phyloP scores from a whole-genome alignment of 179 eudicot genomes.

The Beta macrorhiza region DNA sequence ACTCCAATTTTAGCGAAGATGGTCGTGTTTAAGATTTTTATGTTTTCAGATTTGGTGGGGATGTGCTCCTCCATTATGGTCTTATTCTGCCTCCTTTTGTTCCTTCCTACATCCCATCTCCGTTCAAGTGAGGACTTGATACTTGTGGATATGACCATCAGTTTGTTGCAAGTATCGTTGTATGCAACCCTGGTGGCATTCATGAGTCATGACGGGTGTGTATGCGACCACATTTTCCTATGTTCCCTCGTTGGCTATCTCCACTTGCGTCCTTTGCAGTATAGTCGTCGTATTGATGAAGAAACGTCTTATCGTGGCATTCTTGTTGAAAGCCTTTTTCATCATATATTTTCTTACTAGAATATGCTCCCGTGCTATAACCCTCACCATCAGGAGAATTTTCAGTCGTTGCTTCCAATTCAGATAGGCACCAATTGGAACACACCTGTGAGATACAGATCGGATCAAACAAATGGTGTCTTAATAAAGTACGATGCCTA shows the following conservation, averaged over 20 bases:
- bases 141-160: neutral
- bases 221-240: neutral
- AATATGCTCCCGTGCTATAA: no score
- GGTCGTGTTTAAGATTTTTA: neutral
- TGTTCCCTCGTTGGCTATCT: neutral
- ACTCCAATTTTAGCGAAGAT: neutral
- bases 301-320: neutral
- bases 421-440: no score
- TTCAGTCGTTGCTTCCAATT: no score
- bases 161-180: neutral
- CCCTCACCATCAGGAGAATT: no score
- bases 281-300: neutral
- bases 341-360: no score
- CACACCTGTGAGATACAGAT: no score
- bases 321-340: no score
- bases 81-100: neutral
- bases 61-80: neutral
- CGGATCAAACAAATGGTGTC: no score
- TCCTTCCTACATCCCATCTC: neutral
- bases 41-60: neutral
- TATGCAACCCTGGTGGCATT: neutral
- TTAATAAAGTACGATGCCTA: no score
- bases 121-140: neutral
- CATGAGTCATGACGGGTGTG: neutral
- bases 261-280: neutral